These are phyloP conservation scores for Candida boleticola DNA, from an alignment of 805 yeast species.

Conservation along the genomic window DNA sequence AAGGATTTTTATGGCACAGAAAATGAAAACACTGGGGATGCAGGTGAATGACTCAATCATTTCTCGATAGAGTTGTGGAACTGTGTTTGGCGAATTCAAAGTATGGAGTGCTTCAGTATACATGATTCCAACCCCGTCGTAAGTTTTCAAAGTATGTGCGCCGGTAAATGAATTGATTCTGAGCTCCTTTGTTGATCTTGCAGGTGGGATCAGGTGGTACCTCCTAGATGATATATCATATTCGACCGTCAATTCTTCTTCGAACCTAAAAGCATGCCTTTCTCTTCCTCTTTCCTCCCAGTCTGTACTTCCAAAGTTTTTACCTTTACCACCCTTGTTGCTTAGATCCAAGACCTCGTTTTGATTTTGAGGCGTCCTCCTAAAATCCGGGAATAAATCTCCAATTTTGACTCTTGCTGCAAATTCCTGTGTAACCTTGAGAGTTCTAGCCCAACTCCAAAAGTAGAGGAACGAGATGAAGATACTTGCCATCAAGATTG, in stretches of 20 bases:
- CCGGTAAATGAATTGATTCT: slow-evolving; percentile 19
- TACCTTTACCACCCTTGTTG: slow-evolving; percentile 3
- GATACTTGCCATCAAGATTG: slow-evolving; percentile 43
- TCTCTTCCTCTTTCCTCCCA: slow-evolving; percentile 1
- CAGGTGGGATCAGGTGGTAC: not conserved
- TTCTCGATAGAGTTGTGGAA: slow-evolving; percentile 41
- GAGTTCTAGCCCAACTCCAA: slow-evolving; percentile 50
- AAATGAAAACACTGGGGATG: slow-evolving; percentile 43
- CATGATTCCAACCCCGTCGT: slow-evolving; percentile 41
- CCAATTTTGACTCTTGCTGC: slow-evolving; percentile 28
- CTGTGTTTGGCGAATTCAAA: slow-evolving; percentile 41
- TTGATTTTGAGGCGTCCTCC: slow-evolving; percentile 7
- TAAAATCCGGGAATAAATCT: slow-evolving; percentile 33
- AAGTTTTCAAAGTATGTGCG: slow-evolving; percentile 14
- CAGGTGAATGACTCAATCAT: slow-evolving; percentile 40
- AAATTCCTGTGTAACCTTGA: slow-evolving; percentile 38
- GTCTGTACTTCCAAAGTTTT: slow-evolving; percentile 4
- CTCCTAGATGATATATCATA: not conserved
- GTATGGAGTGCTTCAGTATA: slow-evolving; percentile 39
- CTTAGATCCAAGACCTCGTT: slow-evolving; percentile 16
- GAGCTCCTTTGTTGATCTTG: not conserved
- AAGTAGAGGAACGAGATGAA: slow-evolving; percentile 34
- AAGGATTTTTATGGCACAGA: slow-evolving; percentile 41
- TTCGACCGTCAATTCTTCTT: slow-evolving; percentile 3
- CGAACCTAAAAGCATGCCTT: not conserved